These are phyloP conservation scores for Posidonia oceanica DNA, from an alignment of 116 monocot species.

Conservation along the genomic window DNA sequence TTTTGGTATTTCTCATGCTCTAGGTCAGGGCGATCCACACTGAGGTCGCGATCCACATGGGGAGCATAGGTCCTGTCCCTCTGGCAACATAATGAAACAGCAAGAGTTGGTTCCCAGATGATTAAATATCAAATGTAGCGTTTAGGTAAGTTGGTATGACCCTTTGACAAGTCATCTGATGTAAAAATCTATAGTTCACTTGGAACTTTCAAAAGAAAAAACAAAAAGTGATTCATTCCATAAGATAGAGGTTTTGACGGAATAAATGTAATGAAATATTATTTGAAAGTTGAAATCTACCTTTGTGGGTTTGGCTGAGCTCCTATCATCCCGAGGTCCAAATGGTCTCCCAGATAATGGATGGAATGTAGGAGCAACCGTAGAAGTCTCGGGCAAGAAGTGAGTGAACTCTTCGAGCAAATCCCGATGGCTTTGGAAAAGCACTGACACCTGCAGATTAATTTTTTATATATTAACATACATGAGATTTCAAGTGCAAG, in stretches of 20 bases:
- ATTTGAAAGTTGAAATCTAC: neutral
- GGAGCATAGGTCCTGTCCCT: conserved; percentile 41
- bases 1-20: conserved; percentile 63
- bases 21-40: conserved; percentile 64
- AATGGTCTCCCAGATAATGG: conserved; percentile 28
- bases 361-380: conserved; percentile 22
- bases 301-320: conserved; percentile 17
- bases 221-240: no score
- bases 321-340: conserved; percentile 51
- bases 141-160: neutral
- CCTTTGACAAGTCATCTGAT: no score
- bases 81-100: conserved; percentile 18
- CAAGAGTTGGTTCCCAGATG: neutral
- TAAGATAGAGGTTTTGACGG: no score
- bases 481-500: neutral
- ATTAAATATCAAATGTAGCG: neutral
- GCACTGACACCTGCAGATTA: conserved; percentile 39
- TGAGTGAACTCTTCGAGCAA: conserved; percentile 90
- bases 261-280: neutral
- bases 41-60: conserved; percentile 51
- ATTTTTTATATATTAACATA: neutral
- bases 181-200: no score
- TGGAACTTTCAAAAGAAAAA: no score
- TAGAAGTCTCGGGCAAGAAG: conserved; percentile 63
- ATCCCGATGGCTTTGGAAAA: conserved; percentile 71